Percentiles rank a stretch among this genome's conserved stretches.
Conservation (phyloP, 768 basidiomycete genomes). For the Grammothele lineata region DNA sequence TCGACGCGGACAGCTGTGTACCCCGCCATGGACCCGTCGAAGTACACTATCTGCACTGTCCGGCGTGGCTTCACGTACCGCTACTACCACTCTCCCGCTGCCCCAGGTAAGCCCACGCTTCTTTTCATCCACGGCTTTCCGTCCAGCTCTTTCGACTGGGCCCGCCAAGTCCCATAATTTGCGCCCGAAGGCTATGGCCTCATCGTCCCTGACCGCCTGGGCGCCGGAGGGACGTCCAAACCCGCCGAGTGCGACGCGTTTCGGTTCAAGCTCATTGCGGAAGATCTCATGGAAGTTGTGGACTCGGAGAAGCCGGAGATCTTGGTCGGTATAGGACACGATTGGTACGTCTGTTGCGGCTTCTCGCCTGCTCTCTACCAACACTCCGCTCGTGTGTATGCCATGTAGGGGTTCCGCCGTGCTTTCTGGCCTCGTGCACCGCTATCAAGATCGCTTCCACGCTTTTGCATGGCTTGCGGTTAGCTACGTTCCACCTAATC, state of each 20-base stretch:
- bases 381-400: too few relatives aligned
- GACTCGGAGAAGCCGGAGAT: constrained; percentile 24
- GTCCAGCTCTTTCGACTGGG: constrained; percentile 37
- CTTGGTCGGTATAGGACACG: constrained; percentile 30
- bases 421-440: constrained; percentile 30
- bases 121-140: constrained; percentile 44
- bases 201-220: constrained; percentile 45
- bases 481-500: constrained; percentile 27
- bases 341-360: too few relatives aligned
- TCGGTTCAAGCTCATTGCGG: constrained; percentile 17
- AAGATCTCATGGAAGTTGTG: constrained; percentile 32
- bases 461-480: constrained; percentile 35
- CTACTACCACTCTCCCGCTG: constrained; percentile 27
- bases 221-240: constrained; percentile 42
- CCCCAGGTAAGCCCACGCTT: constrained; percentile 31
- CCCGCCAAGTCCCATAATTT: constrained; percentile 34
- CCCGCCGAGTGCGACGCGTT: constrained; percentile 27
- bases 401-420: constrained; percentile 31
- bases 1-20: too few relatives aligned
- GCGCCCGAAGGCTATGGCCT: constrained; percentile 37
- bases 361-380: not conserved
- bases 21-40: constrained; percentile 24
- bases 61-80: constrained; percentile 30
- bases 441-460: constrained; percentile 34
- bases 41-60: constrained; percentile 27